These are phyloP conservation scores for Eucalyptus erythrocorys DNA, from an alignment of 345 rosid genomes.

Conservation along the genomic window DNA sequence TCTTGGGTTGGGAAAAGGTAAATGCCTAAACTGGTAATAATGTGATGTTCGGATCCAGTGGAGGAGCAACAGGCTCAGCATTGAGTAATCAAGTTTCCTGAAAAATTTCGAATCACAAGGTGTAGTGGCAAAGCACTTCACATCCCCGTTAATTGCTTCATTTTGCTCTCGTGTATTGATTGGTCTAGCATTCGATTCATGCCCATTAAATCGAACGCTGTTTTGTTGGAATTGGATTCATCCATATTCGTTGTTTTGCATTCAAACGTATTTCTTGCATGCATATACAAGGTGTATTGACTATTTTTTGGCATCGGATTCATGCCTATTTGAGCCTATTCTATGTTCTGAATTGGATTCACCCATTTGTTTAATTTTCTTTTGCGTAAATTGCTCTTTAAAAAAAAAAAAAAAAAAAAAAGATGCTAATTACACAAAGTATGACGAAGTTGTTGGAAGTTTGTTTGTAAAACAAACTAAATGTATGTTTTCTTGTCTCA, in stretches of 20 bases:
- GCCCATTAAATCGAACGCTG: neutral
- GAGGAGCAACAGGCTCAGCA: neutral
- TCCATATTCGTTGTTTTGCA: neutral
- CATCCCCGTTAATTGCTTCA: neutral
- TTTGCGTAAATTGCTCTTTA: neutral
- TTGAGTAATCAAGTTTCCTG: neutral
- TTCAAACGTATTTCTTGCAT: neutral
- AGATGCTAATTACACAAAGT: neutral
- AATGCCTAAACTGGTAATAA: neutral
- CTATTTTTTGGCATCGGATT: neutral
- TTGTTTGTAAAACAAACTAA: too few species aligned
- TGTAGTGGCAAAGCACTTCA: neutral
- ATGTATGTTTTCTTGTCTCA: fast-evolving
- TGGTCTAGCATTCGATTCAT: neutral
- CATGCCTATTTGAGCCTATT: neutral
- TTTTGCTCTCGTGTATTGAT: neutral
- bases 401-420: too few species aligned
- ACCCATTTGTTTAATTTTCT: neutral
- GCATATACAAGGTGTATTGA: neutral
- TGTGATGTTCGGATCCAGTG: neutral
- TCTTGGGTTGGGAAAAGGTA: neutral
- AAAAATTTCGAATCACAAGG: neutral
- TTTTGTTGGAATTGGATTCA: neutral
- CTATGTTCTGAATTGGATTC: neutral
- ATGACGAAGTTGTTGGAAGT: neutral